Evolutionary conservation across 2,329 filamentous ascomycete species (phyloP), one percentile per base, ranked within the genome.

Genomic region (Cercospora janseana): DNA sequence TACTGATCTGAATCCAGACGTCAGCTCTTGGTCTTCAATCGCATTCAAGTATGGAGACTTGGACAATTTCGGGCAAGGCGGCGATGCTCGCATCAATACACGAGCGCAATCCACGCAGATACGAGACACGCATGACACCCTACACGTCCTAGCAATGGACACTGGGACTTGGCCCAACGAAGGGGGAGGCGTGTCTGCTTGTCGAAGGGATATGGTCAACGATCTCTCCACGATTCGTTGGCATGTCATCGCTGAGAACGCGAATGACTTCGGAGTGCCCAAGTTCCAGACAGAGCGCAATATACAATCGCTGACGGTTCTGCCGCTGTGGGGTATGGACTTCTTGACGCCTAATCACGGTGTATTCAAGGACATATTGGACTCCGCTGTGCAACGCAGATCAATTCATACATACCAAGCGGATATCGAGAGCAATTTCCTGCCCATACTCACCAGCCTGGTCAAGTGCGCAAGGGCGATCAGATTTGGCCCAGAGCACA

Each of bases 41-140:
- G 75, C 76, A 2, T 70, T 76, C 47, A 76, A 76, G 37, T 71
- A 76, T 44, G 75, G 74, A 46, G 76, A 79, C 60, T 63, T 78
- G 12, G 73, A 75, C 60, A 76, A 71, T 52, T 78, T 78, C 46
- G 75, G 76, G 5, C 72, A 75, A 47, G 76, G 76, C n/a, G 76
- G 76, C 16, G 76, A 79, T 59, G 70, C 76, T 3, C 72, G 76
- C 31, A 72, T 77, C 45, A 75, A 76, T 54, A 79, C 75, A 0
- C 64, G 74, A 29, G 75, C 72, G 0, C 73, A 74, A 52, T 67
- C 74, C 15, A 67, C 74, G n/a, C 66, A 69, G 46, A 49, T 57
- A 16, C 75, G 74, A 9, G 70, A 72, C 35, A 71, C 66, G 2
- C 69, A 72, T 10, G 51, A 59, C 4, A 65, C 61, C 15, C 63